Evolutionary conservation across 2,329 filamentous ascomycete species (phyloP), one percentile per base, ranked within the genome.

Genomic region (Emergomyces orientalis): DNA sequence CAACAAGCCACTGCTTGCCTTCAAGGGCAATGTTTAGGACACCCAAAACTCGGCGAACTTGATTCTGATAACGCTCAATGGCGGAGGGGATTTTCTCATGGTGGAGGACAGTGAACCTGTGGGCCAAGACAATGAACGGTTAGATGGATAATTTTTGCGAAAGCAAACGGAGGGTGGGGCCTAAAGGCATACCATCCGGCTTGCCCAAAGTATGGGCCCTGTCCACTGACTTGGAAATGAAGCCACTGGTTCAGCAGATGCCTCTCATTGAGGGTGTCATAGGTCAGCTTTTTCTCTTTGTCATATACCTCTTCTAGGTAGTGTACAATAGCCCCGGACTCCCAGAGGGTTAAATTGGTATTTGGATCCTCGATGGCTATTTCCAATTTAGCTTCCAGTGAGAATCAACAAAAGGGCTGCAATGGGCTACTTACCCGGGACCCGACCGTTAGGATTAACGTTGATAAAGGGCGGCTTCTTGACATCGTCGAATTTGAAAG

Each of bases 191-290:
- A 56, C 52, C 52, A 56, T 39, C 68, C 70, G 3, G 69, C 68
- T 66, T 79, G 77, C 3, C 78, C 78, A 62, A 72, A 79, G 64
- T 79, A 79, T 2, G 77, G 77, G 3, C 76, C 77, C 62, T 79
- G 77, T 8, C 76, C 76, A 1, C 71, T 71, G n/a, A 69, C 68
- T 67, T 79, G 76, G 67, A 73, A 79, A 64, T 69, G 73, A 17
- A 79, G 70, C 74, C 75, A 79, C 49, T 78, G 76, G 60, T 72
- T 73, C 3, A 71, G 70, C 8, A 71, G 67, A 62, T 73, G 75
- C 22, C 62, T 65, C 52, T 76, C 73, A 2, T 63, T 68, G 17
- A 63, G 62, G 0, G 72, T 73, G 2, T 67, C 58, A 0, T 75
- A 76, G 4, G 74, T 74, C 5, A 79, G 68, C 25, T 65, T 69